Base-by-base conservation (phyloP, 2,329 filamentous ascomycete genomes). In the Nemania bipapillata region DNA sequence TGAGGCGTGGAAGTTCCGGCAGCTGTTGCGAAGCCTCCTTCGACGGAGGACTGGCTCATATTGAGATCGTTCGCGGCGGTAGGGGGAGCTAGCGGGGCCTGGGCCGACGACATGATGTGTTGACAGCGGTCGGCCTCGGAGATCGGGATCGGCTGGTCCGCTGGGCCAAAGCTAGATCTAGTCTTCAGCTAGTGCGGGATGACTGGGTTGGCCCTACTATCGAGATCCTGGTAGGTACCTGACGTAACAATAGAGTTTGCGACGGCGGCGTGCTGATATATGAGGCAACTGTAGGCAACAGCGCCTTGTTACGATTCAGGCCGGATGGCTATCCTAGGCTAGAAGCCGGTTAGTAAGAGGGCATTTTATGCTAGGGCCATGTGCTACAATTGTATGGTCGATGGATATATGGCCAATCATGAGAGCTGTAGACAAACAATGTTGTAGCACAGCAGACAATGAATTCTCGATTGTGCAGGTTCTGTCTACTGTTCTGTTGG, bases 31-130 rank as follows among this genome's bases (percentile, higher is more conserved):
- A 69, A 24, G 37, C 58, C 60, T 47, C 50, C 66, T 53, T 74
- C 74, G 57, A 72, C 52, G 52, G 70, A 55, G 45, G 65, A 17
- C 35, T 68, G 72, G 50, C 68, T 75, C 67, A 72, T 71, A 67
- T 72, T 72, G 35, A 66, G 42, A 64, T 70, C 66, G 54, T 61
- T 57, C n/a, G 52, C 26, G 45, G 58, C 42, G 45, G 58, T 35
- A n/a, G 45, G 40, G 24, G 63, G 28, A 15, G 69, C 50, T n/a
- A 71, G 61, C 49, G 71, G 67, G 65, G 70, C 50, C 69, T 74
- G 71, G 65, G 72, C 66, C 24, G 70, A 72, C 62, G 71, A 72
- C 69, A 73, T 74, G 64, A 70, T 69, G 60, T 30, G 50, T 69
- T 62, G 66, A 73, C 52, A 73, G 63, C 45, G 58, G 57, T 35